Percentiles rank a stretch among this genome's conserved stretches.
These are phyloP conservation scores for Verticillium nonalfalfae DNA, from an alignment of 2,329 filamentous ascomycete genomes.

Conservation along the genomic window DNA sequence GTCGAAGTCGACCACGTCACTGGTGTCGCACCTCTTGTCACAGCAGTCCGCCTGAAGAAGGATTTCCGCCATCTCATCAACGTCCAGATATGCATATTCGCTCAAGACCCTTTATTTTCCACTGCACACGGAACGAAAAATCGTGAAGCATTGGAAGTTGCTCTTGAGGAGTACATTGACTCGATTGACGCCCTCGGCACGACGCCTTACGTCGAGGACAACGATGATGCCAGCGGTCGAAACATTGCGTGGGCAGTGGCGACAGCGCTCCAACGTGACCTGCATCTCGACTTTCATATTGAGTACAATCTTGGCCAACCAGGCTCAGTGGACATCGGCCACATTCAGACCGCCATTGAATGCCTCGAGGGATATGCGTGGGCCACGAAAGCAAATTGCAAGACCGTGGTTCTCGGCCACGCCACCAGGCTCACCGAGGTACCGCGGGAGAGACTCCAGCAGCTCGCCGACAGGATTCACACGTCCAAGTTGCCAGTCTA, in stretches of 20 bases:
- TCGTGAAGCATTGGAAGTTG: conserved; percentile 33
- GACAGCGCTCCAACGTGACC: conserved; percentile 38
- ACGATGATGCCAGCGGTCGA: conserved; percentile 33
- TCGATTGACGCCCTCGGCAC: conserved; percentile 57
- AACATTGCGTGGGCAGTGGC: conserved; percentile 61
- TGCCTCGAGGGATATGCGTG: conserved; percentile 43
- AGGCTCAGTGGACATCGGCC: conserved; percentile 29
- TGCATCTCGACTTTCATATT: conserved; percentile 65
- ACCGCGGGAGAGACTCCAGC: conserved; percentile 37
- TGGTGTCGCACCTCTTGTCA: conserved; percentile 31
- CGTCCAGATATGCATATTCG: conserved; percentile 65
- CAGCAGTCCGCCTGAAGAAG: conserved; percentile 49
- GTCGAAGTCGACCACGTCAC: conserved; percentile 64
- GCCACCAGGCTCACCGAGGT: conserved; percentile 61
- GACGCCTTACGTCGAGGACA: conserved; percentile 63
- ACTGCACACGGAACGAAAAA: conserved; percentile 42
- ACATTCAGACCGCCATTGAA: conserved; percentile 48
- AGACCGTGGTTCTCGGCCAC: conserved; percentile 57
- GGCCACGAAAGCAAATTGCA: conserved; percentile 29
- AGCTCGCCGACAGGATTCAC: conserved; percentile 39
- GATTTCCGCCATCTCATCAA: conserved; percentile 45
- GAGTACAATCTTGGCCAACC: conserved; percentile 57
- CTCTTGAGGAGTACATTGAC: conserved; percentile 17
- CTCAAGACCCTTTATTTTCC: conserved; percentile 63
- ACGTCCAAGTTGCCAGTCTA: conserved; percentile 47